These are phyloP conservation scores for Leccinum rimulosum DNA, from an alignment of 768 basidiomycete species.

Conservation along the genomic window DNA sequence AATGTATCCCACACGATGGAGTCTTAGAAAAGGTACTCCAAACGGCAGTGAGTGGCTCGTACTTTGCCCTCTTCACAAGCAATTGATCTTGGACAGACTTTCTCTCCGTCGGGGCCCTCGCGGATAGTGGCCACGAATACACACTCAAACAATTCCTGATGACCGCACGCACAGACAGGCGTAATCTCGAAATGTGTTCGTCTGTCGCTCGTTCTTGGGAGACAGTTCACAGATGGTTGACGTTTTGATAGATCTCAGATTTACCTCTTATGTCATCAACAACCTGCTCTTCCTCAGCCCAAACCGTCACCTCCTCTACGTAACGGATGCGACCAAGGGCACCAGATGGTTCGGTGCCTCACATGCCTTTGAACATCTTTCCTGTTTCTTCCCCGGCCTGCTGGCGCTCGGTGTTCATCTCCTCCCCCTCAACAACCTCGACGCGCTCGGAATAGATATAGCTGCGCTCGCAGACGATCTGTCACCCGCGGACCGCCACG, in stretches of 20 bases:
- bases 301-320: constrained; percentile 43
- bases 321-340: constrained; percentile 46
- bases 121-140: constrained; percentile 78
- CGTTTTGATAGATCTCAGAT: constrained; percentile 48
- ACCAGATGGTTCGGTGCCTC: constrained; percentile 32
- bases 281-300: constrained; percentile 38
- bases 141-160: constrained; percentile 70
- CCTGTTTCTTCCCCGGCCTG: constrained; percentile 77
- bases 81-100: constrained; percentile 24
- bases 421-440: constrained; percentile 54
- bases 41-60: constrained; percentile 40
- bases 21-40: constrained; percentile 44
- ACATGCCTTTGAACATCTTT: constrained; percentile 64
- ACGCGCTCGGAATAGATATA: constrained; percentile 45
- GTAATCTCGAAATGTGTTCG: constrained; percentile 67
- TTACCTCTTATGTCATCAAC: constrained; percentile 59
- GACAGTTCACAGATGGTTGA: background rate
- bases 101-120: constrained; percentile 59
- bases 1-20: constrained; percentile 64
- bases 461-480: constrained; percentile 31
- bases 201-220: background rate
- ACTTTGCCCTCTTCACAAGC: background rate
- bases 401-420: constrained; percentile 69
- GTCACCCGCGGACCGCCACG: constrained; percentile 20
- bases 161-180: constrained; percentile 59